Evolutionary conservation across 140 eudicot species (phyloP).

Genomic region (Cichorium intybus): DNA sequence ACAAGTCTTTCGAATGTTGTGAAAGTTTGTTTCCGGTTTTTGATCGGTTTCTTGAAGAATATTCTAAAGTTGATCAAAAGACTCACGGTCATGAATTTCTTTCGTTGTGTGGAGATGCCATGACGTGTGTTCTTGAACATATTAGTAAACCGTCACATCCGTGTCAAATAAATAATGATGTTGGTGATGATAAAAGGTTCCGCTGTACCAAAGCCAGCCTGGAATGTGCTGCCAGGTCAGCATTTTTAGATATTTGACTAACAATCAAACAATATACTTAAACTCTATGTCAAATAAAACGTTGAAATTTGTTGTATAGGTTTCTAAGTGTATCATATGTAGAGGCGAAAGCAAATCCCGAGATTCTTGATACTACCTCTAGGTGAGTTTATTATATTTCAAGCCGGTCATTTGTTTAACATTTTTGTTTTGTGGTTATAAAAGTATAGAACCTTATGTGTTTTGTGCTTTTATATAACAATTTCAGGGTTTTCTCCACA

Average conservation of each 20-base stretch:
- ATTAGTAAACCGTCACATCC: slow-evolving; percentile 16
- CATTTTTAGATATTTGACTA: not conserved
- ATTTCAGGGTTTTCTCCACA: slow-evolving; percentile 53
- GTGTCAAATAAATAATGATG: slow-evolving; percentile 11
- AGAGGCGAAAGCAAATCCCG: slow-evolving; percentile 33
- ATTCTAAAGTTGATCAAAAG: slow-evolving; percentile 31
- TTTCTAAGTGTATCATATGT: slow-evolving; percentile 47
- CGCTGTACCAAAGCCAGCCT: slow-evolving; percentile 37
- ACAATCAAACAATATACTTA: no score
- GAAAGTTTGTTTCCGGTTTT: slow-evolving; percentile 45
- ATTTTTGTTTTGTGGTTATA: not conserved
- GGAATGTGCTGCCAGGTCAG: slow-evolving; percentile 62
- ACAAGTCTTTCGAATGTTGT: slow-evolving; percentile 35
- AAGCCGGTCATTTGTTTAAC: not conserved
- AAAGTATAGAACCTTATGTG: not conserved
- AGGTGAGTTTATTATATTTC: slow-evolving; percentile 38
- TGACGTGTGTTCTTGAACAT: slow-evolving; percentile 43
- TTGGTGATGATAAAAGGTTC: slow-evolving; percentile 22
- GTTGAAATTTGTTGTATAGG: slow-evolving; percentile 28
- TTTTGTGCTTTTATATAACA: slow-evolving; percentile 2
- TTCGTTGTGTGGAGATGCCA: slow-evolving; percentile 45
- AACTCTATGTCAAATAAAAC: no score
- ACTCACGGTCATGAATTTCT: slow-evolving; percentile 18
- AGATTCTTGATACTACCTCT: slow-evolving; percentile 33
- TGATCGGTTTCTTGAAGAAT: slow-evolving; percentile 42